These are phyloP conservation scores for Mycosphaerelloides madeirae DNA, from an alignment of 2,329 filamentous ascomycete genomes.

Conservation along the genomic window DNA sequence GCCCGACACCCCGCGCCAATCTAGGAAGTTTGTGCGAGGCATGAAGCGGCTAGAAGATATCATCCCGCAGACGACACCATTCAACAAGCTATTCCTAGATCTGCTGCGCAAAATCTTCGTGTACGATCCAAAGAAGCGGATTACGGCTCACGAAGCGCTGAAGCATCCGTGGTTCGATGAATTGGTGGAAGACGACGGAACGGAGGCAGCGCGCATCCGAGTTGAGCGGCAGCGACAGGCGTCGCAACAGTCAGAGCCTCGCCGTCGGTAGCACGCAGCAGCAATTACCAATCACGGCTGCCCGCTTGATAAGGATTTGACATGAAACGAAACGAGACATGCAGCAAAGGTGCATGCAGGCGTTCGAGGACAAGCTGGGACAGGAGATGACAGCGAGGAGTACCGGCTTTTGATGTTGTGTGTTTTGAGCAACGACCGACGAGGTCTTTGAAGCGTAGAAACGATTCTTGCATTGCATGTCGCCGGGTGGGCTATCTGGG, in stretches of 20 bases:
- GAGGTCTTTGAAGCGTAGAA: too few relatives aligned
- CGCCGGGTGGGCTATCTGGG: too few relatives aligned
- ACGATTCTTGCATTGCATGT: too few relatives aligned
- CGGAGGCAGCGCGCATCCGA: conserved; percentile 56
- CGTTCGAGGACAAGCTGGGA: too few relatives aligned
- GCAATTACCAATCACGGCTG: not conserved
- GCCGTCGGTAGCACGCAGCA: conserved; percentile 7
- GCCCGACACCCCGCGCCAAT: conserved; percentile 57
- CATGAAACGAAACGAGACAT: not conserved
- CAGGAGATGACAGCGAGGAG: too few relatives aligned
- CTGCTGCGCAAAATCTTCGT: conserved; percentile 60
- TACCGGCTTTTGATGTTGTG: too few relatives aligned
- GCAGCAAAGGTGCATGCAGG: too few relatives aligned
- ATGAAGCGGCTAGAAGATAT: conserved; percentile 61
- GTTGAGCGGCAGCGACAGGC: conserved; percentile 26
- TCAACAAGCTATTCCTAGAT: conserved; percentile 61
- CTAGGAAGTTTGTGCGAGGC: conserved; percentile 62
- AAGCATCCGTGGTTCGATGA: conserved; percentile 65
- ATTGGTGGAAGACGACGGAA: conserved; percentile 60
- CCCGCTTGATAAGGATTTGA: not conserved
- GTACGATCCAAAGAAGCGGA: conserved; percentile 61
- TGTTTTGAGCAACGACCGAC: too few relatives aligned
- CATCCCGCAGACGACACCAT: conserved; percentile 53
- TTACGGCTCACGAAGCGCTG: conserved; percentile 60
- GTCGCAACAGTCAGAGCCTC: conserved; percentile 12